Conservation (phyloP, 2,329 filamentous ascomycete species). For the Aureobasidium lini region DNA sequence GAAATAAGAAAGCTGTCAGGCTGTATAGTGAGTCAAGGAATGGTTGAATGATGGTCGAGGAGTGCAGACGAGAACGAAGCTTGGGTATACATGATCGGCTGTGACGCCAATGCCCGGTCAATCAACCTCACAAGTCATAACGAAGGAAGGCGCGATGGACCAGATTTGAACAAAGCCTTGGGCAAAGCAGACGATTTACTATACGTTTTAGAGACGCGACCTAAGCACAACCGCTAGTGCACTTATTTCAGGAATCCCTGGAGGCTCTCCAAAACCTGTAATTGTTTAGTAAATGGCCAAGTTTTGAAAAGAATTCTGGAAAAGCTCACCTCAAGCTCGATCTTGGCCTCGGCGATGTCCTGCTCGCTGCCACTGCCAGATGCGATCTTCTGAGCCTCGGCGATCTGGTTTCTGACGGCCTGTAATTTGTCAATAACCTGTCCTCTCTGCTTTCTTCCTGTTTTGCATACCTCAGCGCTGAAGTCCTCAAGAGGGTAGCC, state of each 20-base stretch:
- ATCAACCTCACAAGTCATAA: not conserved
- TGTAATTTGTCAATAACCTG: slow-evolving; percentile 22
- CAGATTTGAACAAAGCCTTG: not conserved
- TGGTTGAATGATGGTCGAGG: not conserved
- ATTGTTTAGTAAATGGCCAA: slow-evolving; percentile 10
- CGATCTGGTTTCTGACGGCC: slow-evolving; percentile 80
- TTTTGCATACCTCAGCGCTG: slow-evolving; percentile 61
- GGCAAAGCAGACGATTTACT: slow-evolving; percentile 21
- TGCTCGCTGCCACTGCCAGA: slow-evolving; percentile 86
- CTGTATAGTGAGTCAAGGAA: not conserved
- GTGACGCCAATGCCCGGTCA: not conserved
- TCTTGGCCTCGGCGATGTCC: slow-evolving; percentile 97
- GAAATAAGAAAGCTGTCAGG: not conserved
- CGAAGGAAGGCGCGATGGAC: not conserved
- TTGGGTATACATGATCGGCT: not conserved
- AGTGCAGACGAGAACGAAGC: not conserved
- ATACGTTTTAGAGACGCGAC: slow-evolving; percentile 9
- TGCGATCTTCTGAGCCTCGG: slow-evolving; percentile 93
- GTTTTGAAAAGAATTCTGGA: slow-evolving; percentile 21
- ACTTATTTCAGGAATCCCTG: slow-evolving; percentile 73
- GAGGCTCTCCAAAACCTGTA: slow-evolving; percentile 72
- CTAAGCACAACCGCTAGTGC: slow-evolving; percentile 33
- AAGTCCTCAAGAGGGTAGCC: slow-evolving; percentile 93
- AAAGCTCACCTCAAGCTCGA: slow-evolving; percentile 82
- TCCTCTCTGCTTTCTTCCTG: not conserved